Evolutionary conservation across 176 grass and related monocot genomes (phyloP).

Genomic region (Pontederia crassipes): DNA sequence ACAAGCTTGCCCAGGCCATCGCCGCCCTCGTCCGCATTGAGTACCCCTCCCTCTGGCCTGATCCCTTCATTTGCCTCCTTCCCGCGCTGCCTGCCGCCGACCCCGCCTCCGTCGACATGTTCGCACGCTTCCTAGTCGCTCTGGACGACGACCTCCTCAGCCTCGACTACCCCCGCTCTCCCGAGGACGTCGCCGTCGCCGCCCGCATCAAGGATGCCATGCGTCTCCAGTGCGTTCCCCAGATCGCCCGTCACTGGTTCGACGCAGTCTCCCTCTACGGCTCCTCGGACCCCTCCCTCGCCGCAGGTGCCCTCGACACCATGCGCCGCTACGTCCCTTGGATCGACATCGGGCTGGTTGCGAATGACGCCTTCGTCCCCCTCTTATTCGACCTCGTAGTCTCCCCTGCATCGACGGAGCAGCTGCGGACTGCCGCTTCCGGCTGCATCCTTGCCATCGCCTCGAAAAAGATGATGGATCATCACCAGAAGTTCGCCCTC

Average conservation of each 20-base stretch:
- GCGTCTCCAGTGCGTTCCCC: conserved; percentile 76
- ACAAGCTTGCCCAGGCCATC: conserved; percentile 82
- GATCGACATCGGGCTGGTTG: conserved; percentile 84
- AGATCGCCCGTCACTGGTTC: conserved; percentile 90
- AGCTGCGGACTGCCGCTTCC: conserved; percentile 45
- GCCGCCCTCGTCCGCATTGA: conserved; percentile 71
- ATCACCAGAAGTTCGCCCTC: conserved; percentile 52
- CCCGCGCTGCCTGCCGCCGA: conserved; percentile 29
- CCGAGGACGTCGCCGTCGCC: conserved; percentile 43
- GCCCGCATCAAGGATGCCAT: conserved; percentile 81
- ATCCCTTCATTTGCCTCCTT: conserved; percentile 55
- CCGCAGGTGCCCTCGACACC: conserved; percentile 53
- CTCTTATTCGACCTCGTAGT: conserved; percentile 80
- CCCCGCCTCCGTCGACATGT: conserved; percentile 65
- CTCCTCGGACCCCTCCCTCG: conserved; percentile 33
- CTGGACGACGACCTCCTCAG: conserved; percentile 86
- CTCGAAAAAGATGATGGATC: conserved; percentile 63
- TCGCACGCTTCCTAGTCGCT: conserved; percentile 59
- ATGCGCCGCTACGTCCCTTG: conserved; percentile 73
- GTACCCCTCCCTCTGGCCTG: conserved; percentile 54
- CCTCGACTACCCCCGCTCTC: conserved; percentile 66
- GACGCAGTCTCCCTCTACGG: conserved; percentile 40
- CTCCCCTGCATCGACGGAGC: conserved; percentile 29
- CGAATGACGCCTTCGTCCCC: conserved; percentile 69
- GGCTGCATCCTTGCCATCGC: conserved; percentile 72